Conservation (phyloP, 2,329 filamentous ascomycete genomes). For the Verticillium nubilum region DNA sequence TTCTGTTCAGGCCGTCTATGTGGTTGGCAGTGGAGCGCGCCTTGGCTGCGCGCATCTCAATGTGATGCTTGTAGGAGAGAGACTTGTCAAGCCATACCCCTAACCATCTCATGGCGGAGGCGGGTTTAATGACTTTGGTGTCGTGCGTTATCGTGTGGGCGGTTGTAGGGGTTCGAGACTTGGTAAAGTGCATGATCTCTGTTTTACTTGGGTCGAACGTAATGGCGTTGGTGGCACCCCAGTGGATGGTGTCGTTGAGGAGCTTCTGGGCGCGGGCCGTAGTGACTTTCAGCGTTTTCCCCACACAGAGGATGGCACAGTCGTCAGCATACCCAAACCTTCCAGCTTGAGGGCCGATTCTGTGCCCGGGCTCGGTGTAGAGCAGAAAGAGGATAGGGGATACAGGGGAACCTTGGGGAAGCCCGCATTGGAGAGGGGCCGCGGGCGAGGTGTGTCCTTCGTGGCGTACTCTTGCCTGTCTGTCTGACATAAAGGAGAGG, state of each 20-base stretch:
- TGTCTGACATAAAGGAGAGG: constrained; percentile 11
- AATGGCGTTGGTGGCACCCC: constrained; percentile 12
- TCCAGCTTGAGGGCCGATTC: not conserved
- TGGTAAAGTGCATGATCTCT: constrained; percentile 15
- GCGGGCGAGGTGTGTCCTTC: not conserved
- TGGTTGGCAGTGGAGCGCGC: constrained; percentile 7
- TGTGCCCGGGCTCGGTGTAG: constrained; percentile 11
- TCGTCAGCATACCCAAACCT: constrained; percentile 15
- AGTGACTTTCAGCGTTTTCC: constrained; percentile 9
- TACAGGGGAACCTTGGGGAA: constrained; percentile 11
- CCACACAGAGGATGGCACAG: constrained; percentile 10
- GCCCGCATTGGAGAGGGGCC: constrained; percentile 2
- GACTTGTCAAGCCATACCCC: constrained; percentile 14
- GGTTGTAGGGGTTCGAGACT: not conserved
- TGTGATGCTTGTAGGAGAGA: constrained; percentile 10
- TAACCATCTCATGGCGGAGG: constrained; percentile 13
- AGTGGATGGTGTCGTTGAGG: constrained; percentile 8
- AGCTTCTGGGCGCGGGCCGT: constrained; percentile 3
- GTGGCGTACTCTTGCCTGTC: not conserved
- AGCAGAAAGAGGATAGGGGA: constrained; percentile 14
- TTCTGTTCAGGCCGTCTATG: constrained; percentile 6
- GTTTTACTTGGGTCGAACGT: constrained; percentile 15
- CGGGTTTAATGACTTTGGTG: not conserved
- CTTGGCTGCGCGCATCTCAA: constrained; percentile 11
- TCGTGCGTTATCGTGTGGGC: constrained; percentile 2